Evolutionary conservation across 1,284 basidiomycete species (phyloP), one percentile per base, ranked within the genome.

Genomic region (Puccinia horiana): DNA sequence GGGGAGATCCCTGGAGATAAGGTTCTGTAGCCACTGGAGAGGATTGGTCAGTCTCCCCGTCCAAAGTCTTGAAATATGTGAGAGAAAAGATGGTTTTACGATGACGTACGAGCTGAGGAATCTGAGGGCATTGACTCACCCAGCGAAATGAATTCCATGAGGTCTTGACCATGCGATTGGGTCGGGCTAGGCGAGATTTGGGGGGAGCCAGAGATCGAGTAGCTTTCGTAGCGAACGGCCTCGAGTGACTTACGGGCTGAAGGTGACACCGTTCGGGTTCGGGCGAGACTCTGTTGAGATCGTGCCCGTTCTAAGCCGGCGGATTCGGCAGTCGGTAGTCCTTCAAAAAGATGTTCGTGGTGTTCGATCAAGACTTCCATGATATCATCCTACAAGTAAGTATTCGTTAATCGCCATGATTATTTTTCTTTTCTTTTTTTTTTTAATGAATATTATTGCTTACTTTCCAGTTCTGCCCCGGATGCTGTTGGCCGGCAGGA

Each of bases 281-380:
- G 26, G 20, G 47, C 12, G 1, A 58, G 20, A 35, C 54, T 72
- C 37, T 72, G 70, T 11, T 74, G 54, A 0, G 79, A 74, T 20
- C 44, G 56, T 40, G 40, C 75, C 1, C 70, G 40, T 11, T 79
- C 58, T 23, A 78, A 20, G 23, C 69, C 63, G 11, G 67, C 29
- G 2, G 70, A 42, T 18, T 82, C 82, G 20, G 84, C 83, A 1
- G 84, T 79, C 1, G 86, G 85, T n/a, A 86, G 83, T 20, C 84
- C 86, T n/a, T 85, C 85, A 82, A 88, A 88, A 0, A 88, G 84
- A 65, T 83, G 3, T 1, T 44, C 44, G 0, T 91, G 90, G 85
- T 93, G 89, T 26, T 88, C 90, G 85, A 97, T 95, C 49, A 97
- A 88, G 85, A 95, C 92, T 86, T 96, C 94, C 90, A 96, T 92